A percentile compares a stretch with the other conserved stretches of the same genome.
Evolutionary conservation across 164 flowering plant species (phyloP).

Genomic region (Dillenia suffruticosa): DNA sequence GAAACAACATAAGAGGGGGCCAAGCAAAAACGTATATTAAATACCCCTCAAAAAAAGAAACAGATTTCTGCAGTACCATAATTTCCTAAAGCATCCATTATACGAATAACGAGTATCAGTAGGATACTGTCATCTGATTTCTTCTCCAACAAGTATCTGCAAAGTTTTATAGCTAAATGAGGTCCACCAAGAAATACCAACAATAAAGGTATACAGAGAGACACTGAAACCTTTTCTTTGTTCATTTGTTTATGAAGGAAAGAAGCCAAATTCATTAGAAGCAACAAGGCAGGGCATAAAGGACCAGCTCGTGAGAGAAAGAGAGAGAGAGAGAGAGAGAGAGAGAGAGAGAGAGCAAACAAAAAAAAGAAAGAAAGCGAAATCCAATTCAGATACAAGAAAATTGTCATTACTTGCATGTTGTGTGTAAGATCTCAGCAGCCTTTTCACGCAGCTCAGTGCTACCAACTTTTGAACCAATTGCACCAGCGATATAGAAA

Average conservation of each 20-base stretch:
- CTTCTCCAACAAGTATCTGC: constrained; percentile 78
- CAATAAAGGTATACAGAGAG: too few species aligned
- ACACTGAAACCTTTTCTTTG: too few species aligned
- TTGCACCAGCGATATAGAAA: constrained; percentile 83
- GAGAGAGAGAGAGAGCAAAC: not conserved
- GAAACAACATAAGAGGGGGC: constrained; percentile 6
- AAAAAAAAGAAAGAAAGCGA: not conserved
- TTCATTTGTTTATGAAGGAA: too few species aligned
- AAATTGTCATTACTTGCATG: constrained; percentile 70
- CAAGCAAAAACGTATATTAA: not conserved
- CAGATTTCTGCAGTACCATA: constrained; percentile 36
- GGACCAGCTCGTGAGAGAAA: not conserved
- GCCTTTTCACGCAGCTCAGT: constrained; percentile 74
- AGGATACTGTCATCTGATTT: constrained; percentile 98
- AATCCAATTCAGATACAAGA: not conserved
- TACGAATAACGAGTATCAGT: constrained; percentile 76
- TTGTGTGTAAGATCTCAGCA: constrained; percentile 66
- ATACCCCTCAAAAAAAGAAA: too few species aligned
- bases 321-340: too few species aligned
- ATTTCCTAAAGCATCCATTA: constrained; percentile 88
- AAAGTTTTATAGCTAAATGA: constrained; percentile 10
- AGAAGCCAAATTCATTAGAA: too few species aligned
- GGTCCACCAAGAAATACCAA: constrained; percentile 10
- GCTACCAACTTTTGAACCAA: constrained; percentile 85
- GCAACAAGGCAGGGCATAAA: not conserved